Base-by-base conservation (phyloP, 345 rosid genomes). In the Streptanthus diversifolius region DNA sequence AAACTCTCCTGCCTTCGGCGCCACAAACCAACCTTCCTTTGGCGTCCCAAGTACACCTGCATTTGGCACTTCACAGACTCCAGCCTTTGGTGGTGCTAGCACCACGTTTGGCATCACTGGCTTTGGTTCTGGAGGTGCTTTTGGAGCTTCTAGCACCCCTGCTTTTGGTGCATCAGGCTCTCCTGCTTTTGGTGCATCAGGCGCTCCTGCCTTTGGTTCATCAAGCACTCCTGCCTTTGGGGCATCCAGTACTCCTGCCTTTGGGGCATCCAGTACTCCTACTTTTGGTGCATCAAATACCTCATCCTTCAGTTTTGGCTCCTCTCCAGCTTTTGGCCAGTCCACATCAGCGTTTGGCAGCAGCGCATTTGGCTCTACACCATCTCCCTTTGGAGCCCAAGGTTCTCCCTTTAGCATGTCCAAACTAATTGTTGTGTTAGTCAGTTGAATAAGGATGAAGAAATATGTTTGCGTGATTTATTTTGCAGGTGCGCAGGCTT, bases 261-360 rank as follows among this genome's bases (percentile, higher is more conserved):
- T 71, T 48, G 75, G 68, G 0, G 59, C 75, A 41, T 72, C 76
- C 0, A 63, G 63, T 21, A 45, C 83, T 39, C 84, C 88, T 53
- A 66, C 85, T 37, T 88, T 86, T 72, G 90, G 90, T 17, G 70
- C 86, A 63, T 81, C 95, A 18, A 84, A 82, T 70, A 71, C 84
- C 10, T 81, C 93, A 59, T 82, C 90, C 35, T 87, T 85, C 63
- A 84, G 83, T 80, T 95, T 90, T 78, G 84, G 88, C 48, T 84
- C 97, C 4, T 69, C 85, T 76, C 87, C 96, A 55, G 82, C 89
- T 61, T 91, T 95, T 83, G 93, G 90, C 59, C 99, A 95, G 67
- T 90, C 99, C 61, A 49, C 82, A 24, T 70, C 98, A 45, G 80
- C 91, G 32, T 92, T 95, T 86, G 87, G 89, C 60, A 86, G 90